Evolutionary conservation across 2,329 filamentous ascomycete genomes (phyloP), one percentile per base, ranked within the genome.

Genomic region (Incumbomyces delicatus): DNA sequence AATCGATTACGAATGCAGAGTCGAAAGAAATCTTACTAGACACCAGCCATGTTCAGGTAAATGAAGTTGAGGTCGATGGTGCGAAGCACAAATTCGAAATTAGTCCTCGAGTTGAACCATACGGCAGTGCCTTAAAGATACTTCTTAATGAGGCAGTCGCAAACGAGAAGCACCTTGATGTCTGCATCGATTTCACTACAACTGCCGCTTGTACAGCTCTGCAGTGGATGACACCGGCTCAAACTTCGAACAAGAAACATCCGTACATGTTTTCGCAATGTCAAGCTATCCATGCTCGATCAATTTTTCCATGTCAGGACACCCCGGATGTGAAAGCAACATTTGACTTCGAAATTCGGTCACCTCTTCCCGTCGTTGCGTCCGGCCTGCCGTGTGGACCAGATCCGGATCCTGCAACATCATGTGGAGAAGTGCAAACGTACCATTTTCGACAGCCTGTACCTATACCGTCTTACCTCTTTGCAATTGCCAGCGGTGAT

Each of bases 181-280:
- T 78, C 36, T 68, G 73, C 63, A 86, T 94, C 51, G 71, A 76
- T 18, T 66, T 95, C 27, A 75, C 85, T 56, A 96, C 92, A 4
- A 96, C 92, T 1, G 77, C 84, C 43, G 77, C 85, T 59, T 95
- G 90, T 66, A 94, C 89, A 10, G 90, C 90, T 8, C 73, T 98
- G 52, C 90, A 96, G 67, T 98, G 92, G 90, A 76, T 98, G 65
- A 89, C 85, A 0, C 87, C 88, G 1, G 84, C 83, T 29, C 92
- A 96, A 70, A 96, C 92, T 1, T 87, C 86, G 49, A 95, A 94
- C 76, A 89, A 88, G 71, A 92, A 88, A 66, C 85, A 94, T 56
- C 90, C 90, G 1, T 96, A 95, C 67, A 90, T 96, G 81, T 96
- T 96, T 71, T 94, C 87, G 37, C 92, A 96, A 71, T 95, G 89